Conservation (phyloP, 2,329 filamentous ascomycete species). For the Knufia petricola region DNA sequence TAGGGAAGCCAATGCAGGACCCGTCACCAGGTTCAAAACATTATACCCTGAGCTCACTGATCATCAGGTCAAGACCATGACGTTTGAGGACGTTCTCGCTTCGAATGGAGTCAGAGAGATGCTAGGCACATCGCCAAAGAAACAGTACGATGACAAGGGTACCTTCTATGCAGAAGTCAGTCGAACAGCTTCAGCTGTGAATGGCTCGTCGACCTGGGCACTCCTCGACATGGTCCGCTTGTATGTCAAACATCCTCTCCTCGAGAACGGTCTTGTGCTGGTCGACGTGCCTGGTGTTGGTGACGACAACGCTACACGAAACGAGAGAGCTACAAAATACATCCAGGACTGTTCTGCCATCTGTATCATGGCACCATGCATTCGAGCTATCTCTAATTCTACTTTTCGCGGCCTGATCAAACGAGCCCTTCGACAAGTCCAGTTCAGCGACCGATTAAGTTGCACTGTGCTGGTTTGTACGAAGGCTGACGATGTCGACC, state of each 20-base stretch:
- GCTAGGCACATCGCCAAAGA: slow-evolving; percentile 38
- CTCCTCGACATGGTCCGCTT: slow-evolving; percentile 38
- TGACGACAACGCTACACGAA: slow-evolving; percentile 51
- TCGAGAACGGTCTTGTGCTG: slow-evolving; percentile 46
- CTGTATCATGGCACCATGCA: slow-evolving; percentile 56
- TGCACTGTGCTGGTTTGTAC: slow-evolving; percentile 52
- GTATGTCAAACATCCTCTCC: slow-evolving; percentile 40
- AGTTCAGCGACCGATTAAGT: slow-evolving; percentile 47
- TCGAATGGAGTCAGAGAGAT: slow-evolving; percentile 29
- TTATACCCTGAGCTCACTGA: slow-evolving; percentile 32
- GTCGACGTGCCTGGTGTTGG: slow-evolving; percentile 52
- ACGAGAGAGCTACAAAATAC: slow-evolving; percentile 48
- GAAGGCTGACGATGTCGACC: slow-evolving; percentile 54
- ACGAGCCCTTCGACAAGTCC: slow-evolving; percentile 48
- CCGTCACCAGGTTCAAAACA: slow-evolving; percentile 34
- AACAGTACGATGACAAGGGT: slow-evolving; percentile 27
- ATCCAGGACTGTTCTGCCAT: slow-evolving; percentile 51
- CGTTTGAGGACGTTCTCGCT: slow-evolving; percentile 34
- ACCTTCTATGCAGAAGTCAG: slow-evolving; percentile 41
- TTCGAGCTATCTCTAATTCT: slow-evolving; percentile 50
- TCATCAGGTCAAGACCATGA: slow-evolving; percentile 32
- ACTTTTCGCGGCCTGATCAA: slow-evolving; percentile 48
- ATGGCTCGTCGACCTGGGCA: slow-evolving; percentile 36
- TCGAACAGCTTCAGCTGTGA: slow-evolving; percentile 46
- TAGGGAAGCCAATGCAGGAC: slow-evolving; percentile 36